Base-by-base conservation (phyloP, 805 yeast species). In the Cyberlindnera japonica region DNA sequence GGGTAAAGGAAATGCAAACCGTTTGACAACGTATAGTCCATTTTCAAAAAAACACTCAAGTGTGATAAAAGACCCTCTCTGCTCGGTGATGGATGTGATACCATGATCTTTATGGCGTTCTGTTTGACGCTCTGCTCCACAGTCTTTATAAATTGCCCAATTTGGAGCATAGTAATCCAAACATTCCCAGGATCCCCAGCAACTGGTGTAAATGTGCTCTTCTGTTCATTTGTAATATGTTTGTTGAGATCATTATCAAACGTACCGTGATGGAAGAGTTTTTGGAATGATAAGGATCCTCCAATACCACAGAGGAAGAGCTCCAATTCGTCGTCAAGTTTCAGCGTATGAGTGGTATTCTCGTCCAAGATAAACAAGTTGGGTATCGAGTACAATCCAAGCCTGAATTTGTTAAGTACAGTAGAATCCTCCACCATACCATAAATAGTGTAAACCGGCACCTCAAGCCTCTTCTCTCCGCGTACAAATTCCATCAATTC, bases 401-500 rank as follows among this genome's bases (percentile, higher is more conserved):
- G 59, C 40, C 79, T 70, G 58, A 84, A 75, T 63, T 75, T 76
- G 48, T 79, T 75, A 31, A 84, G 61, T 17, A 85, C 85, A 4
- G 71, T 55, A 2, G 86, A 77, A 57, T 84, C 95, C 57, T 84
- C 95, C 41, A 80, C 69, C 58, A 83, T 80, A 0, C 93, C 93
- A 51, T 75, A 80, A n/a, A 81, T 76, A 4, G 90, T 77, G 63
- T 84, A 85, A 1, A 85, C 86, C 0, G 95, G 93, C 3, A 72
- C 75, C 28, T 61, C 61, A 50, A 74, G 67, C 44, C 34, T 48
- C 37, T 57, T 53, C 33, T 62, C 62, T 9, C 74, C 84, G 40
- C 54, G 51, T 8, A 79, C 50, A 40, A 73, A 77, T 35, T 64
- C 58, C 31, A 73, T 65, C 33, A 80, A 59, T 49, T 81, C 83